A percentile compares a stretch with the other conserved stretches of the same genome.
Evolutionary conservation across 2,329 filamentous ascomycete species (phyloP).

Genomic region (Emericellopsis cladophorae): DNA sequence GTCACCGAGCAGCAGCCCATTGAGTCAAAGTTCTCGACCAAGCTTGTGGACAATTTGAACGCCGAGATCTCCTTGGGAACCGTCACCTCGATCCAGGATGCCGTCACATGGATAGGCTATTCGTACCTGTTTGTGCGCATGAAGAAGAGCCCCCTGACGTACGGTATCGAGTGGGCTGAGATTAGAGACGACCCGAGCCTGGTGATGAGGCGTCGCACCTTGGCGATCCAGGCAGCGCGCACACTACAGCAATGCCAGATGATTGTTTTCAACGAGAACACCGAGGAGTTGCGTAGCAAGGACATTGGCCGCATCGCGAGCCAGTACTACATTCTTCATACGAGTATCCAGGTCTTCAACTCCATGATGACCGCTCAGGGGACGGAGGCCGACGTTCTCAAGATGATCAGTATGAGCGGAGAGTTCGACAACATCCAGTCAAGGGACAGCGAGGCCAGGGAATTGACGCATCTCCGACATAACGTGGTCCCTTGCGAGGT

Average conservation of each 20-base stretch:
- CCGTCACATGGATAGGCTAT: constrained; percentile 94
- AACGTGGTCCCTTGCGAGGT: constrained; percentile 68
- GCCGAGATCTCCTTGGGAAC: constrained; percentile 90
- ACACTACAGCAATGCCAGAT: constrained; percentile 90
- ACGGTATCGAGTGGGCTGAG: constrained; percentile 92
- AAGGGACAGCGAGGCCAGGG: constrained; percentile 78
- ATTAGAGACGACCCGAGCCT: constrained; percentile 78
- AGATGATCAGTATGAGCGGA: constrained; percentile 95
- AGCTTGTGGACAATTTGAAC: constrained; percentile 92
- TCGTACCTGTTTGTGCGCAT: constrained; percentile 96
- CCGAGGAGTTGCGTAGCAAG: constrained; percentile 85
- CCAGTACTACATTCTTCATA: constrained; percentile 91
- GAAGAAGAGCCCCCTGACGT: constrained; percentile 80
- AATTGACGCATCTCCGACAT: constrained; percentile 62
- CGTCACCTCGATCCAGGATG: constrained; percentile 86
- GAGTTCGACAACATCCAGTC: constrained; percentile 97
- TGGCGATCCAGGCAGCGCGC: constrained; percentile 79
- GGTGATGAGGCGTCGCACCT: constrained; percentile 70
- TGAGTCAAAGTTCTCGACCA: constrained; percentile 89
- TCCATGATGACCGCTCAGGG: constrained; percentile 78
- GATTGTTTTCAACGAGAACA: constrained; percentile 96
- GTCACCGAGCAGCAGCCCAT: constrained; percentile 95
- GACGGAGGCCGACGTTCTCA: constrained; percentile 82
- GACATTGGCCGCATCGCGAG: constrained; percentile 94
- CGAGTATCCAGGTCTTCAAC: constrained; percentile 93